Conservation (phyloP, 1,284 basidiomycete genomes). For the Marasmius tenuissimus region DNA sequence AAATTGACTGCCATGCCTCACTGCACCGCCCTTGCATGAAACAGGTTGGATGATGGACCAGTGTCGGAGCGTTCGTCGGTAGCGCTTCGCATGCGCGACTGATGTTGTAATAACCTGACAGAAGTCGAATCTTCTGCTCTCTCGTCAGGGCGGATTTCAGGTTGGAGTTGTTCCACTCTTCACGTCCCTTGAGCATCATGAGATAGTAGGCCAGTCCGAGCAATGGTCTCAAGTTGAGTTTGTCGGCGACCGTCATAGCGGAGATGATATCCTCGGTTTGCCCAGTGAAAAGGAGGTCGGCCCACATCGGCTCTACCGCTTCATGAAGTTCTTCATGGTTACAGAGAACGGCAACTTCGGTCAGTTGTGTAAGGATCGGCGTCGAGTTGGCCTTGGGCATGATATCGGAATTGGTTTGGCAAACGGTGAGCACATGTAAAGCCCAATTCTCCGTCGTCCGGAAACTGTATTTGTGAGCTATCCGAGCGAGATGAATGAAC, state of each 20-base stretch:
- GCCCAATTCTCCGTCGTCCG: conserved; percentile 51
- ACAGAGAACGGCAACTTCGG: conserved; percentile 17
- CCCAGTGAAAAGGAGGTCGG: conserved; percentile 13
- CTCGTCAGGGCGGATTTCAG: conserved; percentile 6
- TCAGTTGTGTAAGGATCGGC: conserved; percentile 15
- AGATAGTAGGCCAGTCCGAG: conserved; percentile 13
- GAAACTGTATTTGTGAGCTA: conserved; percentile 59
- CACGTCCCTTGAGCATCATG: conserved; percentile 15
- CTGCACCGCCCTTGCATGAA: conserved; percentile 10
- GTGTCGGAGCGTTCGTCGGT: conserved; percentile 6
- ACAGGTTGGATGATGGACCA: conserved; percentile 10
- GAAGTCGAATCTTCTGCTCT: conserved; percentile 11
- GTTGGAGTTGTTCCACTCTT: conserved; percentile 9
- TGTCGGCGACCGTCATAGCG: conserved; percentile 13
- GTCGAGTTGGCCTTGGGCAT: conserved; percentile 5
- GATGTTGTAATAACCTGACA: conserved; percentile 14
- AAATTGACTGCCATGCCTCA: conserved; percentile 12
- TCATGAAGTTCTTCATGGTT: conserved; percentile 14
- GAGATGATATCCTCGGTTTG: conserved; percentile 13
- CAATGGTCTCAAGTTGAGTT: conserved; percentile 9
- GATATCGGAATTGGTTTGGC: conserved; percentile 25
- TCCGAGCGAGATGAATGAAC: conserved; percentile 47
- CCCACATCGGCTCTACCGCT: conserved; percentile 14
- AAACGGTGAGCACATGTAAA: conserved; percentile 39
- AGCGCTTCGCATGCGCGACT: conserved; percentile 13